Base-by-base conservation (phyloP, 2,329 filamentous ascomycete species). In the Aureobasidium sp. region DNA sequence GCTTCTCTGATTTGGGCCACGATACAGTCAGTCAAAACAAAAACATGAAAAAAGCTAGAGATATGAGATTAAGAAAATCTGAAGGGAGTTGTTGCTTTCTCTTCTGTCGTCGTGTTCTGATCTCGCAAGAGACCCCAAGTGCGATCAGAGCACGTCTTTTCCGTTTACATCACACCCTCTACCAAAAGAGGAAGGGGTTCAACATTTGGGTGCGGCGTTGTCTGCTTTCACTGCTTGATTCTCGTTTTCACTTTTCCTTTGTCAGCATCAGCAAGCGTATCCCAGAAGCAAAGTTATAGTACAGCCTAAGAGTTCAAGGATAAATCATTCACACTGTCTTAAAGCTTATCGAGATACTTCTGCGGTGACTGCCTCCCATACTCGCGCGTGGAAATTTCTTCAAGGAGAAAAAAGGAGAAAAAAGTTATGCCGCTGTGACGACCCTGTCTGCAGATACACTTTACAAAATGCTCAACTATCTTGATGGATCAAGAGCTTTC, bases 241-340 rank as follows among this genome's bases (percentile, higher is more conserved):
- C 50, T 37, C 23, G 20, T 32, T 42, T 42, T 20, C 26, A 17
- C 42, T 42, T 55, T 42, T 55, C 51, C 51, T 55, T 42, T 55
- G 51, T 55, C 26, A 37, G 51, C 51, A 55, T 55, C 51, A 55
- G 51, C 51, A 55, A 55, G 51, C 51, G 51, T 55, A 55, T 55
- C 37, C 51, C 51, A 55, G 51, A 55, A 55, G 51, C 37, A 42
- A 55, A 23, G 34, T 39, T 34, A 39, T 27, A 52, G 34, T 52
- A 52, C 50, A 39, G 50, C 20, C 7, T 15, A 26, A 52, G 20
- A 39, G 23, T 15, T 23, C 50, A 39, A 52, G n/a, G 20, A 52
- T 52, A 39, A 52, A 37, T 4, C 50, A 37, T 13, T 51, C 32
- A 9, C 27, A 48, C 26, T 34, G n/a, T 48, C 46, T 5, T 15